Conservation (phyloP, 352 stramenopile species). For the Aphanomyces invadans region DNA sequence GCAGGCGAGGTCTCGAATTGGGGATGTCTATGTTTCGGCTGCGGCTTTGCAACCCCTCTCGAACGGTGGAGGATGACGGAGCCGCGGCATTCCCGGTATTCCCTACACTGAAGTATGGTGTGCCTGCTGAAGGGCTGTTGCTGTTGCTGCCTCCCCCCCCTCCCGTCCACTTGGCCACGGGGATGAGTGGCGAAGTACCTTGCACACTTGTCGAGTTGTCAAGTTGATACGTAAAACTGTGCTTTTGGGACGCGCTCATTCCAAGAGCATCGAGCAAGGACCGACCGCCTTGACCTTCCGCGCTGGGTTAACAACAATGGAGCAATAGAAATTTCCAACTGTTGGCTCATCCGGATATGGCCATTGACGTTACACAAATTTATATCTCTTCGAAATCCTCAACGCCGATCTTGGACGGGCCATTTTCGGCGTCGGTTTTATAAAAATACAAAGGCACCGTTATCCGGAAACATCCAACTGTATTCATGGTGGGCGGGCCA, state of each 20-base stretch:
- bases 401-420: neutral
- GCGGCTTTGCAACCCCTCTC: neutral
- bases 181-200: neutral
- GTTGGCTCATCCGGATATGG: conserved; percentile 7
- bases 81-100: neutral
- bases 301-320: neutral
- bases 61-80: neutral
- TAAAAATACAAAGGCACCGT: neutral
- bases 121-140: neutral
- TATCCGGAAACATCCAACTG: neutral
- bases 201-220: neutral
- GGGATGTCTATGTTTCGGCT: conserved; percentile 21
- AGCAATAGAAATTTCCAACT: conserved; percentile 19
- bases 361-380: neutral
- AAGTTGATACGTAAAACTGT: conserved; percentile 8
- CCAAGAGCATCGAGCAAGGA: conserved; percentile 4
- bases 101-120: neutral
- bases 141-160: neutral
- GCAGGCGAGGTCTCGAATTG: neutral
- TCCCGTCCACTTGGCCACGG: neutral
- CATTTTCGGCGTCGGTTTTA: neutral
- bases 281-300: neutral
- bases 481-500: conserved; percentile 2
- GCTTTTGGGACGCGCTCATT: conserved; percentile 8
- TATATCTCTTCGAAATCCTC: conserved; percentile 4